Evolutionary conservation across 352 stramenopile species (phyloP).

Genomic region (Pythium folliculosum): DNA sequence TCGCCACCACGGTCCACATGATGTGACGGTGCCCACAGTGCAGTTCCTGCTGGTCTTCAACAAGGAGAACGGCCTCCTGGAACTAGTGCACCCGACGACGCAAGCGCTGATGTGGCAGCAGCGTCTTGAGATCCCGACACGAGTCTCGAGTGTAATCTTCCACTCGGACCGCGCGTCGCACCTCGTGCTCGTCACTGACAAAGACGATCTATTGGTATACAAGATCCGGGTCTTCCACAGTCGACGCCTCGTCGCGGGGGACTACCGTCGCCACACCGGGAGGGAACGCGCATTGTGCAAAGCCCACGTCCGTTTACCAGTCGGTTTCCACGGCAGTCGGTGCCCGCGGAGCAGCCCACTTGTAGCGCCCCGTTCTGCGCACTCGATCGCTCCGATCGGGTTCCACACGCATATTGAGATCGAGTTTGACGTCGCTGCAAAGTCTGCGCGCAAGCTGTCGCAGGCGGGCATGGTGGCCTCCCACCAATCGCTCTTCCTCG

Average conservation of each 20-base stretch:
- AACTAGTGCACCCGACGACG: slow-evolving; percentile 19
- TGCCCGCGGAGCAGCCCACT: not conserved
- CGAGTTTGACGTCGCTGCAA: slow-evolving; percentile 14
- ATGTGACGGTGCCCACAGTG: not conserved
- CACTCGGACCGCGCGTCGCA: slow-evolving; percentile 26
- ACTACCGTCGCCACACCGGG: slow-evolving; percentile 21
- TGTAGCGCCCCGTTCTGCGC: not conserved
- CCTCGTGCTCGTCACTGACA: slow-evolving; percentile 17
- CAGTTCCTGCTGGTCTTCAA: slow-evolving; percentile 29
- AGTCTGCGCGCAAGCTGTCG: not conserved
- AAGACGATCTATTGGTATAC: slow-evolving; percentile 18
- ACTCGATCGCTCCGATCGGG: slow-evolving; percentile 6
- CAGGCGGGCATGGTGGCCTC: slow-evolving; percentile 5
- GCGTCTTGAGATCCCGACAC: slow-evolving; percentile 9
- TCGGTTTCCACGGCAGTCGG: not conserved
- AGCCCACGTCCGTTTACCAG: not conserved
- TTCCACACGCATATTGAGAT: slow-evolving; percentile 26
- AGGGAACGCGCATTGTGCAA: slow-evolving; percentile 13
- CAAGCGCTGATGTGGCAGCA: slow-evolving; percentile 23
- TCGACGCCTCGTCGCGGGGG: slow-evolving; percentile 23
- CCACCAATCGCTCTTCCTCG: slow-evolving; percentile 16
- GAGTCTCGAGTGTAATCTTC: slow-evolving; percentile 16
- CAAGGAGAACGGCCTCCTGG: slow-evolving; percentile 3
- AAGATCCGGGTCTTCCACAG: slow-evolving; percentile 29
- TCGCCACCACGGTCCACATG: not conserved